Evolutionary conservation across 1,284 basidiomycete species (phyloP).

Genomic region (Peniophora sp.): DNA sequence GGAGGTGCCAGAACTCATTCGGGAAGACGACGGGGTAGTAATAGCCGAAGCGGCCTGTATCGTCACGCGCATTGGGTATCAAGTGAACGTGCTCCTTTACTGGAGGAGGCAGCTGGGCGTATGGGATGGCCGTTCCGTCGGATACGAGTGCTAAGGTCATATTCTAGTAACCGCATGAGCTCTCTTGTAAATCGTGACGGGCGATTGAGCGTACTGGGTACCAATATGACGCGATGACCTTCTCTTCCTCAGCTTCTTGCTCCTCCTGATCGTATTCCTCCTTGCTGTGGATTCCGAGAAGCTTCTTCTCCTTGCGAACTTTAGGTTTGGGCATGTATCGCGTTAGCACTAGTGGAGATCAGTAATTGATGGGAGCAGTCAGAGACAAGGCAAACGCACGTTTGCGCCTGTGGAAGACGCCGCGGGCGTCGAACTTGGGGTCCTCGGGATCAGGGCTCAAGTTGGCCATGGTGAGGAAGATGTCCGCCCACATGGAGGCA

Average conservation of each 20-base stretch:
- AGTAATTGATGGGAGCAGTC: background rate
- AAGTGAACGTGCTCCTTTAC: constrained; percentile 53
- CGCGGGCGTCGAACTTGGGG: constrained; percentile 39
- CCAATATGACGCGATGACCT: constrained; percentile 78
- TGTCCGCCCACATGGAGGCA: constrained; percentile 79
- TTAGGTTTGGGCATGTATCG: constrained; percentile 72
- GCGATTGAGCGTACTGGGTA: constrained; percentile 44
- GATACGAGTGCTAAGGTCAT: constrained; percentile 83
- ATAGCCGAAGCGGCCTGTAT: constrained; percentile 51
- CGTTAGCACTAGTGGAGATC: constrained; percentile 59
- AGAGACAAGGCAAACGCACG: constrained; percentile 36
- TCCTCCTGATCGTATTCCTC: constrained; percentile 25
- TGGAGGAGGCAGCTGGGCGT: constrained; percentile 55
- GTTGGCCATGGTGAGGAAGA: constrained; percentile 69
- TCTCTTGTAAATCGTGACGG: background rate
- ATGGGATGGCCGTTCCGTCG: constrained; percentile 51
- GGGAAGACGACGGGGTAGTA: constrained; percentile 89
- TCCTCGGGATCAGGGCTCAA: constrained; percentile 57
- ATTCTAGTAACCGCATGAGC: constrained; percentile 46
- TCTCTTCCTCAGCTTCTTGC: constrained; percentile 36
- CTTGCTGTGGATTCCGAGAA: constrained; percentile 41
- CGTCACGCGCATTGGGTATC: constrained; percentile 49
- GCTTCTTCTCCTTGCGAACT: constrained; percentile 76
- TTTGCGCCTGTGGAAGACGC: constrained; percentile 76
- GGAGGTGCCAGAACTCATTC: constrained; percentile 92